A percentile compares a stretch with the other conserved stretches of the same genome.
phyloP scores from a whole-genome alignment of 306 rosid genomes.

The Prunus dulcis region DNA sequence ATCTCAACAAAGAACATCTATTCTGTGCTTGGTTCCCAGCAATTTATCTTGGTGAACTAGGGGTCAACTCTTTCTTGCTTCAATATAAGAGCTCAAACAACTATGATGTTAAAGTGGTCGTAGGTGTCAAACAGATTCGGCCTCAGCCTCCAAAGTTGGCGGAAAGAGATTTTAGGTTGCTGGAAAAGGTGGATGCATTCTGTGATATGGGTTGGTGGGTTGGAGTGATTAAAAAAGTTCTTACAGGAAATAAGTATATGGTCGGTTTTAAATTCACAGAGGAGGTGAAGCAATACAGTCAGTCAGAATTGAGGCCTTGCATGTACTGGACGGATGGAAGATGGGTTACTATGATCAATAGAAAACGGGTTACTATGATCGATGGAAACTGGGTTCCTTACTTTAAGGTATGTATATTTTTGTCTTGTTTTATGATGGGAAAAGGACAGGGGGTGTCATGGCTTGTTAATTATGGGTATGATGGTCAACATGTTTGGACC shows the following conservation, averaged over 20 bases:
- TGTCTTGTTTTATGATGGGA: neutral
- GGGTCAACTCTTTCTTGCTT: conserved; percentile 2
- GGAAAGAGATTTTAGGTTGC: neutral
- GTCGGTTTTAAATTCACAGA: neutral
- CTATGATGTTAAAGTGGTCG: neutral
- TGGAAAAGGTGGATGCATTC: conserved; percentile 12
- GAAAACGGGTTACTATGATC: neutral
- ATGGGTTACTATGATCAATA: neutral
- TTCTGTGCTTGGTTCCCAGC: conserved; percentile 16
- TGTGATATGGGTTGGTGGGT: conserved; percentile 16
- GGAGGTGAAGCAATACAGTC: neutral
- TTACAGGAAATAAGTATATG: neutral
- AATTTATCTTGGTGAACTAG: conserved; percentile 15
- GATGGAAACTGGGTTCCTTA: neutral
- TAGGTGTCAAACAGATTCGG: conserved; percentile 7
- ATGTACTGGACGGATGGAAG: conserved; percentile 1
- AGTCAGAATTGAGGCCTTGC: conserved; percentile 14
- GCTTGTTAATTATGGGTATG: neutral
- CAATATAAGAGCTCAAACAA: neutral
- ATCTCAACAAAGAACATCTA: neutral
- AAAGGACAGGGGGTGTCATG: no score
- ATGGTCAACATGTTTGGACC: neutral
- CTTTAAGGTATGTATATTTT: neutral
- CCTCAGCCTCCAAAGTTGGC: conserved; percentile 10
- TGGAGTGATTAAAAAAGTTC: conserved; percentile 3